Percentiles rank a stretch among this genome's conserved stretches.
Evolutionary conservation across 2,329 filamentous ascomycete species (phyloP).

Genomic region (Stagonosporopsis cucurbitacearum): DNA sequence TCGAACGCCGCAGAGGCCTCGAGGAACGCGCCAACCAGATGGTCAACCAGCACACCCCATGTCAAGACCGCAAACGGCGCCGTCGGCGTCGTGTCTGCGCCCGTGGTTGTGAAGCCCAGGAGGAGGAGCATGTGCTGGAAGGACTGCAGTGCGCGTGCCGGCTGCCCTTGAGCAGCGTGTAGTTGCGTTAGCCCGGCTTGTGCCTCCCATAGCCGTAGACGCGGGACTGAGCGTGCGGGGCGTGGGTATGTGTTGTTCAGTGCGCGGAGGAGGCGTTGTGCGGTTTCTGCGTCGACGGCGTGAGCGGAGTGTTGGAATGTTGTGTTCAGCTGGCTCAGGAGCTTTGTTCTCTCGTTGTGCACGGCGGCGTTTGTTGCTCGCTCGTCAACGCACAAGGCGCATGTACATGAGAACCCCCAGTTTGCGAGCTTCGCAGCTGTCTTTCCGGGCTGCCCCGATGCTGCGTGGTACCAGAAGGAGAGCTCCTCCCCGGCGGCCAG

Average conservation of each 20-base stretch:
- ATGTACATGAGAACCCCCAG: background rate
- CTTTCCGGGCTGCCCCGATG: background rate
- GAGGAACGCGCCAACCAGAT: background rate
- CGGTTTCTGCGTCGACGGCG: background rate
- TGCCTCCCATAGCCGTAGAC: constrained; percentile 29
- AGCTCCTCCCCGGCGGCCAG: constrained; percentile 26
- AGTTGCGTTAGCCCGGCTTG: constrained; percentile 22
- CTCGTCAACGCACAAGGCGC: background rate
- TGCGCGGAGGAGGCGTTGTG: constrained; percentile 9
- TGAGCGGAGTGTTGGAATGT: background rate
- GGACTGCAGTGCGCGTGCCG: background rate
- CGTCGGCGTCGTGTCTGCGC: background rate
- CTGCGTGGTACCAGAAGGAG: constrained; percentile 20
- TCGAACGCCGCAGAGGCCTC: background rate
- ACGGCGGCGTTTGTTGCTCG: background rate
- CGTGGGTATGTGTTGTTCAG: constrained; percentile 26
- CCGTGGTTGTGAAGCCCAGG: background rate
- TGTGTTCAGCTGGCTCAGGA: background rate
- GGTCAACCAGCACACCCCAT: background rate
- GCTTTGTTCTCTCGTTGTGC: background rate
- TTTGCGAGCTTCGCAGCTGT: background rate
- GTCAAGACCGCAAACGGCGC: background rate
- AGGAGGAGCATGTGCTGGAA: background rate
- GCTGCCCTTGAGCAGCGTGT: constrained; percentile 4
- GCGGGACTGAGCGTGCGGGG: constrained; percentile 27